Base-by-base conservation (phyloP, 2,329 filamentous ascomycete species). In the Colletotrichum sp. region DNA sequence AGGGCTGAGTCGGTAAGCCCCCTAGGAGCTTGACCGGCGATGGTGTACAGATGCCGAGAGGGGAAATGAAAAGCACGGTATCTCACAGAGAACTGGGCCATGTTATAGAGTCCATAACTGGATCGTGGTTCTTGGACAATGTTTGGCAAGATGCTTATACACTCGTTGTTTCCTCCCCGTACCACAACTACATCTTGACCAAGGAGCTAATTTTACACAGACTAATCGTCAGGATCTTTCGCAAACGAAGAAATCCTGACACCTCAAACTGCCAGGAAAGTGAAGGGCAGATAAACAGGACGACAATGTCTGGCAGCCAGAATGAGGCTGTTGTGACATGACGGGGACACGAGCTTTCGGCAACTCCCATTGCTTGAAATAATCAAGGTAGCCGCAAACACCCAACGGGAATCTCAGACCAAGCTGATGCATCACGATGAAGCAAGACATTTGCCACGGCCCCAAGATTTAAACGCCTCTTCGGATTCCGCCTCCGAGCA, bases 131-230 rank as follows among this genome's bases (percentile, higher is more conserved):
- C 43, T 52, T 52, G 0, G 4, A 6, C 43, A 21, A 2, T 52
- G n/a, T 52, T 52, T 52, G 43, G n/a, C n/a, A 52, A 52, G 1
- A 52, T 52, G 43, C 43, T 52, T 52, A 24, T 13, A 4, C 43
- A 52, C 3, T 52, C 0, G n/a, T 21, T 24, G 3, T 21, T 21
- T 1, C n/a, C n/a, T 48, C 0, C n/a, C 2, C 43, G n/a, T 21
- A 13, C n/a, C 0, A 48, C 43, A 1, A 21, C 10, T 48, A 21
- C n/a, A 48, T 48, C 43, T 21, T 21, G 0, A 2, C 10, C 10
- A 48, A 48, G 3, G 43, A 48, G n/a, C n/a, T 8, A 8, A 13
- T 1, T 13, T n/a, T 2, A 48, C 1, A 21, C 0, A 0, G 3
- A 48, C 13, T 0, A 48, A 21, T 13, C 10, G 43, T 48, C 3